A percentile compares a stretch with the other conserved stretches of the same genome.
Evolutionary conservation across 345 rosid species (phyloP).

Genomic region (Corymbia maculata): DNA sequence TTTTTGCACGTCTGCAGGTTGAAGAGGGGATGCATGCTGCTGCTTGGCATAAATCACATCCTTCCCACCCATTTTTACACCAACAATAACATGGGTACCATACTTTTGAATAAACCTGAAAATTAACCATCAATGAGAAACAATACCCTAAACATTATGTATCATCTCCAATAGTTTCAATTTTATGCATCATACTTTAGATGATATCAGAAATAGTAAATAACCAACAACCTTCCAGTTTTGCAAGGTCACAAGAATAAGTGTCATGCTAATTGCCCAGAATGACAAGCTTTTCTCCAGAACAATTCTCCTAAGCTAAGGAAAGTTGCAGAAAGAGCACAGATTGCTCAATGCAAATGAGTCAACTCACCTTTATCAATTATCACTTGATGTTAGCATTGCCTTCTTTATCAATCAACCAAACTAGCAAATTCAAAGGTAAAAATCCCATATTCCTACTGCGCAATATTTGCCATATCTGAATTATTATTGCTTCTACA

Average conservation of each 20-base stretch:
- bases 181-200: neutral
- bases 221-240: neutral
- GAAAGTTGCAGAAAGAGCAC: neutral
- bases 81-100: slow-evolving; percentile 41
- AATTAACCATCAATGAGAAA: neutral
- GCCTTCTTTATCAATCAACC: neutral
- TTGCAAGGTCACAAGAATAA: neutral
- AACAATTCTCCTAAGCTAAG: neutral
- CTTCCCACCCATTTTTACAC: slow-evolving; percentile 47
- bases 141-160: neutral
- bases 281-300: neutral
- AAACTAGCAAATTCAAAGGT: neutral
- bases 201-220: neutral
- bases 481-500: neutral
- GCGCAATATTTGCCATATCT: neutral
- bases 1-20: slow-evolving; percentile 29
- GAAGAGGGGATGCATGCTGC: slow-evolving; percentile 34
- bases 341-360: neutral
- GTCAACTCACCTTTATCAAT: neutral
- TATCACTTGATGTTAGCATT: neutral
- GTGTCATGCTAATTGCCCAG: neutral
- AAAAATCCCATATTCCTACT: neutral
- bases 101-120: slow-evolving; percentile 32
- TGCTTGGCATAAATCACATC: slow-evolving; percentile 37
- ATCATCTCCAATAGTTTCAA: neutral